These are phyloP conservation scores for Orbilia blumenaviensis DNA, from an alignment of 2,329 filamentous ascomycete species.

Conservation along the genomic window DNA sequence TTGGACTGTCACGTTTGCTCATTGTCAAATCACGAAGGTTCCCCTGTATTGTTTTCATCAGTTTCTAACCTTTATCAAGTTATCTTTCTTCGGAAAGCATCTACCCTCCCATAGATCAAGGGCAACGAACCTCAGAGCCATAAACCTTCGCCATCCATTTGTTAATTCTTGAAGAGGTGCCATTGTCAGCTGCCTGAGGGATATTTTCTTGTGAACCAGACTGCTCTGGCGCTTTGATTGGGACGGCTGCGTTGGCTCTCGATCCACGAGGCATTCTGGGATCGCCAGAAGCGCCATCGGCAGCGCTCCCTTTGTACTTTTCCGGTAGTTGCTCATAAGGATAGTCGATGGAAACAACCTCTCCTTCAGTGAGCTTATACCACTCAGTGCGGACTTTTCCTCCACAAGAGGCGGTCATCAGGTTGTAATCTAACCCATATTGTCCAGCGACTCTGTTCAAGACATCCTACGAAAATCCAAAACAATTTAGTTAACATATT, in stretches of 20 bases:
- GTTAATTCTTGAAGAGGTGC: too few relatives aligned
- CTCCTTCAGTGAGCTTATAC: conserved; percentile 13
- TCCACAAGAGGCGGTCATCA: conserved; percentile 15
- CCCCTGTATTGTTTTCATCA: too few relatives aligned
- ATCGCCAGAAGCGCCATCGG: neutral
- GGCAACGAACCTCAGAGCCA: too few relatives aligned
- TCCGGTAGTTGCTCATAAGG: conserved; percentile 3
- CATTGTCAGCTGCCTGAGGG: too few relatives aligned
- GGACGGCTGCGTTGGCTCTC: conserved; percentile 3
- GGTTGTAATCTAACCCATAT: neutral
- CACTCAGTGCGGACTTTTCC: conserved; percentile 5
- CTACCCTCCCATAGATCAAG: too few relatives aligned
- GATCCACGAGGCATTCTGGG: neutral
- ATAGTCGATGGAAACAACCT: conserved; percentile 41
- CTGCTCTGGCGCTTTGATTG: conserved; percentile 4
- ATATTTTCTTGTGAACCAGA: neutral
- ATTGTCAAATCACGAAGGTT: too few relatives aligned
- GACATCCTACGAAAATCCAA: conserved; percentile 16
- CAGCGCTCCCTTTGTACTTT: neutral
- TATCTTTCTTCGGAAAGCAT: too few relatives aligned
- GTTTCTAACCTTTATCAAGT: too few relatives aligned
- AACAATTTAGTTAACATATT: neutral
- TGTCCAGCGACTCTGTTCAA: conserved; percentile 24
- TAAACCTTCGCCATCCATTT: too few relatives aligned
- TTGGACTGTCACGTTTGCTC: too few relatives aligned